Percentiles rank a stretch among this genome's conserved stretches.
Conservation (phyloP, 768 basidiomycete genomes). For the Mycena rosella region DNA sequence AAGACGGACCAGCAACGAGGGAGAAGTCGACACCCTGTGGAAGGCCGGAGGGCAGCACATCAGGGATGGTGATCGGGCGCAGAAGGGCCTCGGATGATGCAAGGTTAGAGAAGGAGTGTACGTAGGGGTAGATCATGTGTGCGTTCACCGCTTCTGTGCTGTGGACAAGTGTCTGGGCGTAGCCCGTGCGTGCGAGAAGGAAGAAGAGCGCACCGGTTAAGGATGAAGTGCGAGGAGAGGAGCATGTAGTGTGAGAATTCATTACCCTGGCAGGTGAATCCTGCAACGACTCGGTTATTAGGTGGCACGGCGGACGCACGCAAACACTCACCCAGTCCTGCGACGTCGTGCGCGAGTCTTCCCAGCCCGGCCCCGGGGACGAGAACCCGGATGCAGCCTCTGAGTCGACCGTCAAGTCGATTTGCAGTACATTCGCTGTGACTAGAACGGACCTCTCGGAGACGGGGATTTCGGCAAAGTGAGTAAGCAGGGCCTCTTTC, state of each 20-base stretch:
- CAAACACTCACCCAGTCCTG: slow-evolving; percentile 71
- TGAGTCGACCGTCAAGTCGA: slow-evolving; percentile 39
- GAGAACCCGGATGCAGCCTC: slow-evolving; percentile 76
- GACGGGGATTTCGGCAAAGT: slow-evolving; percentile 69
- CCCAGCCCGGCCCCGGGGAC: slow-evolving; percentile 94
- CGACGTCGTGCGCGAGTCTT: slow-evolving; percentile 89
- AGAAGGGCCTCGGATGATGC: slow-evolving; percentile 71
- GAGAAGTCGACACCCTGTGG: slow-evolving; percentile 78
- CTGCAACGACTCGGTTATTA: slow-evolving; percentile 52
- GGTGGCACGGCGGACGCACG: neutral
- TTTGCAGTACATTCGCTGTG: neutral
- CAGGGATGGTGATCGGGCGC: slow-evolving; percentile 79
- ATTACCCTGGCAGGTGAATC: slow-evolving; percentile 93
- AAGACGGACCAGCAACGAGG: slow-evolving; percentile 80
- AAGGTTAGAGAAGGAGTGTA: slow-evolving; percentile 93
- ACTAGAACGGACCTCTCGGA: slow-evolving; percentile 62
- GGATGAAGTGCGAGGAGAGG: slow-evolving; percentile 86
- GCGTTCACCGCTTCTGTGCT: slow-evolving; percentile 77
- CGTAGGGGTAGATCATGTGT: slow-evolving; percentile 87
- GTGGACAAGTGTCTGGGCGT: slow-evolving; percentile 10
- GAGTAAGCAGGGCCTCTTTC: slow-evolving; percentile 74
- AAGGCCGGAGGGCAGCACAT: slow-evolving; percentile 83
- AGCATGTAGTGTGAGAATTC: slow-evolving; percentile 98
- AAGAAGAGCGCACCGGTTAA: slow-evolving; percentile 73
- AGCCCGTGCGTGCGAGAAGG: neutral